Conservation (phyloP, 345 rosid species). For the Populus deltoides region DNA sequence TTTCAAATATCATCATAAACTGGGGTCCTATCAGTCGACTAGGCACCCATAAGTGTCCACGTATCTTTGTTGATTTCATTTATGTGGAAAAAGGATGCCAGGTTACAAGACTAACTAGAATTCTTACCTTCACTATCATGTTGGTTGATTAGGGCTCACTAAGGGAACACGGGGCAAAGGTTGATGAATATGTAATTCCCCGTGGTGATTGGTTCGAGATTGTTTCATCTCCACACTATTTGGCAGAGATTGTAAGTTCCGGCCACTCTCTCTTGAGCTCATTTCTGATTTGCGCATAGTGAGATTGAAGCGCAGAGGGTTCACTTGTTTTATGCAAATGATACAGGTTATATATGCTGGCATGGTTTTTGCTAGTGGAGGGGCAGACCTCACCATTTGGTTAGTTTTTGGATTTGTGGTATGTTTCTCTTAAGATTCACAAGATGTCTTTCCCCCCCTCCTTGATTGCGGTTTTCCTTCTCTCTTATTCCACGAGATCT, state of each 20-base stretch:
- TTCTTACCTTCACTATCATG: not conserved
- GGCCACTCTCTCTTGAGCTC: not conserved
- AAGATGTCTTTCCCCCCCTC: not conserved
- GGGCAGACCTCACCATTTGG: constrained; percentile 61
- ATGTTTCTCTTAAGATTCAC: not conserved
- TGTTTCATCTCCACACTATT: constrained; percentile 73
- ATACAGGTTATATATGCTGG: constrained; percentile 65
- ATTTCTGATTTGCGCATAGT: not conserved
- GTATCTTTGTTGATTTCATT: not conserved
- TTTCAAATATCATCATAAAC: not conserved
- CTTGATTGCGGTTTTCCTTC: not conserved
- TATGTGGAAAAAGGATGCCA: not conserved
- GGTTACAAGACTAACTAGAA: not conserved
- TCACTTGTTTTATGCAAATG: not conserved
- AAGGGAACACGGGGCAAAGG: constrained; percentile 33
- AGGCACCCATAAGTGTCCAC: not conserved
- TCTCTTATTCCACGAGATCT: not conserved
- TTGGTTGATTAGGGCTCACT: constrained; percentile 49
- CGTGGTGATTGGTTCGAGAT: constrained; percentile 76
- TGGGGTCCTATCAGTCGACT: not conserved
- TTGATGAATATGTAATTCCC: constrained; percentile 48
- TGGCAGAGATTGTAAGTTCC: constrained; percentile 71
- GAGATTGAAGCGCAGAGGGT: too few relatives aligned
- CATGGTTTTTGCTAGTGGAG: constrained; percentile 72
- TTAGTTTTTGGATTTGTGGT: constrained; percentile 66